Evolutionary conservation across 2,329 filamentous ascomycete species (phyloP).

Genomic region (Colletotrichum australisinense): DNA sequence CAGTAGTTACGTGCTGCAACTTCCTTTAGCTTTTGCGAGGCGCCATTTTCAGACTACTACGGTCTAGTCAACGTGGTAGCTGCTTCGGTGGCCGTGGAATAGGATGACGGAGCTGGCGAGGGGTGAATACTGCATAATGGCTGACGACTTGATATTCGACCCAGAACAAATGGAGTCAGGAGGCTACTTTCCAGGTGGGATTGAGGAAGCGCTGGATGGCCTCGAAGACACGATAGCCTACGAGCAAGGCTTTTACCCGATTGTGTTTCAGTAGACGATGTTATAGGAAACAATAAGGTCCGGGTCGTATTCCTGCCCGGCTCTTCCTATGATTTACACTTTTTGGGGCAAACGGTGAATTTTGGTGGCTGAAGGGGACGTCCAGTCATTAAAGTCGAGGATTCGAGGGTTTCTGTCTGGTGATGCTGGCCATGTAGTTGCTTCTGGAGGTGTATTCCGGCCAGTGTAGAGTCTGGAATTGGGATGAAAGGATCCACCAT

Average conservation of each 20-base stretch:
- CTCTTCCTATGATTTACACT: not conserved
- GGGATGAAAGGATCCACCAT: not conserved
- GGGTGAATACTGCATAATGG: not conserved
- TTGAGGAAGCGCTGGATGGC: conserved; percentile 12
- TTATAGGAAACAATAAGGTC: not conserved
- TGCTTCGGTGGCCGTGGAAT: not conserved
- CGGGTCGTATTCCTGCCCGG: not conserved
- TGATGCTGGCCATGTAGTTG: not conserved
- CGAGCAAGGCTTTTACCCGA: conserved; percentile 7
- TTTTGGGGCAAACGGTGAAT: not conserved
- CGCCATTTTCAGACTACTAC: not conserved
- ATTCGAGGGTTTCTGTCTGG: not conserved
- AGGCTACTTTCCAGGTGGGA: conserved; percentile 17
- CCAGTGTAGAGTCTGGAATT: not conserved
- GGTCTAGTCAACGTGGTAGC: not conserved
- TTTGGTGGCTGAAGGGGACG: not conserved
- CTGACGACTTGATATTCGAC: not conserved
- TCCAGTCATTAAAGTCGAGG: not conserved
- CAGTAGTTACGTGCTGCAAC: not conserved
- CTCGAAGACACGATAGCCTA: conserved; percentile 13
- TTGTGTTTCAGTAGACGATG: not conserved
- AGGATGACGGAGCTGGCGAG: conserved; percentile 7
- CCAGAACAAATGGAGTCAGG: conserved; percentile 18
- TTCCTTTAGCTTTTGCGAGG: not conserved
- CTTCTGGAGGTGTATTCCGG: not conserved